Evolutionary conservation across 352 stramenopile species (phyloP).

Genomic region (Globisporangium cystogenes): DNA sequence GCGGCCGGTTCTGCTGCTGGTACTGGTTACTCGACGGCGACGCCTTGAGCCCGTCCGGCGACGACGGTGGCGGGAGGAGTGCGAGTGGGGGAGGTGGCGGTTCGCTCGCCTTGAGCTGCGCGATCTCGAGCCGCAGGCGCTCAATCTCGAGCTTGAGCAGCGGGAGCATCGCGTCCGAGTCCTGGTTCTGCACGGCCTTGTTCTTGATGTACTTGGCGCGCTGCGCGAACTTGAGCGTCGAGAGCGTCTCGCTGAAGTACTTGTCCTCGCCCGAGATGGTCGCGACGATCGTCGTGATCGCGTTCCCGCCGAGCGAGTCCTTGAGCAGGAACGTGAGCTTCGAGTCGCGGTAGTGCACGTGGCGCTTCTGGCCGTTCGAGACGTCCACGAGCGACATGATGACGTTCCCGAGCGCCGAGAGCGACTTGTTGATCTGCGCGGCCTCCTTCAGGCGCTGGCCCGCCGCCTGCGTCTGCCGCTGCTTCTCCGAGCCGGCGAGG

Average conservation of each 20-base stretch:
- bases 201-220: slow-evolving; percentile 89
- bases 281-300: slow-evolving; percentile 81
- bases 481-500: slow-evolving; percentile 85
- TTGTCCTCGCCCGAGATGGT: slow-evolving; percentile 78
- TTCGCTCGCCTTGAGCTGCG: slow-evolving; percentile 17
- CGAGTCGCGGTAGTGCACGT: slow-evolving; percentile 83
- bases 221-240: slow-evolving; percentile 85
- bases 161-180: slow-evolving; percentile 68
- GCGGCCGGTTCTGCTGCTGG: slow-evolving; percentile 2
- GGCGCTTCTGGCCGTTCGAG: slow-evolving; percentile 72
- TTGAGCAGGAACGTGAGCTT: slow-evolving; percentile 85
- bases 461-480: slow-evolving; percentile 70
- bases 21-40: slow-evolving; percentile 6
- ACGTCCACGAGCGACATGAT: slow-evolving; percentile 87
- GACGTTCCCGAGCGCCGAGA: slow-evolving; percentile 85
- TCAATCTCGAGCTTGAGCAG: slow-evolving; percentile 75
- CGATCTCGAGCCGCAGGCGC: slow-evolving; percentile 57
- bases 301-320: slow-evolving; percentile 84
- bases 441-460: slow-evolving; percentile 86
- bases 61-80: background rate
- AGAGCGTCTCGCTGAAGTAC: slow-evolving; percentile 84
- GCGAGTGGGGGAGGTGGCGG: background rate
- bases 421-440: slow-evolving; percentile 87
- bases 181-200: slow-evolving; percentile 82
- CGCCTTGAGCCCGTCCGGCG: slow-evolving; percentile 5